A percentile compares a stretch with the other conserved stretches of the same genome.
Conservation (phyloP, 139 green algal species). For the Dunaliella primolecta region DNA sequence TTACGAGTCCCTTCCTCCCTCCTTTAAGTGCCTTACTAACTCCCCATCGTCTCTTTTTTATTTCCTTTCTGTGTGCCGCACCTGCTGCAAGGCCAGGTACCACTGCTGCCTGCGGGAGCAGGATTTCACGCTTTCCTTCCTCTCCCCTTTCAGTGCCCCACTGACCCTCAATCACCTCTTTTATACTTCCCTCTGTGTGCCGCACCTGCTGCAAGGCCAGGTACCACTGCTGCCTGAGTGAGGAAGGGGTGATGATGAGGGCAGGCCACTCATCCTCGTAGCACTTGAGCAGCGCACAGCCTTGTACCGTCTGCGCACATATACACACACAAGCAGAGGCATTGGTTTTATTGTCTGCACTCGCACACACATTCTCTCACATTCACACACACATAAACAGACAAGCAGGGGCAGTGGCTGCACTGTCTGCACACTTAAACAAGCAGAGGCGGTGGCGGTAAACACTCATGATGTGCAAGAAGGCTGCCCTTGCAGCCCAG, state of each 20-base stretch:
- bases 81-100: neutral
- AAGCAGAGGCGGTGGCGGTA: too few relatives aligned
- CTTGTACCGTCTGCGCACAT: conserved; percentile 45
- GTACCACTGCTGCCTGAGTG: conserved; percentile 70
- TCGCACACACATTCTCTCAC: conserved; percentile 8
- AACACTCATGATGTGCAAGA: too few relatives aligned
- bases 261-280: conserved; percentile 78
- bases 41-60: too few relatives aligned
- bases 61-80: neutral
- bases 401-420: neutral
- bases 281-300: conserved; percentile 55
- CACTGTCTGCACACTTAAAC: too few relatives aligned
- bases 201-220: conserved; percentile 27
- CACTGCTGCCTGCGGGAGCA: neutral
- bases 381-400: too few relatives aligned
- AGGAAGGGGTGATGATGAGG: conserved; percentile 75
- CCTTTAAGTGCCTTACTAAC: too few relatives aligned
- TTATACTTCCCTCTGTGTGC: too few relatives aligned
- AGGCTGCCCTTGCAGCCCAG: too few relatives aligned
- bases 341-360: conserved; percentile 6
- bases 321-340: neutral
- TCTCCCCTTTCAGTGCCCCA: too few relatives aligned
- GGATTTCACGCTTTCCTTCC: too few relatives aligned
- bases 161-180: too few relatives aligned
- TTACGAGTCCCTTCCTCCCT: neutral